A percentile compares a stretch with the other conserved stretches of the same genome.
Evolutionary conservation across 1,139 yeast genomes (phyloP).

Genomic region (Yamadazyma songkhlaensis): DNA sequence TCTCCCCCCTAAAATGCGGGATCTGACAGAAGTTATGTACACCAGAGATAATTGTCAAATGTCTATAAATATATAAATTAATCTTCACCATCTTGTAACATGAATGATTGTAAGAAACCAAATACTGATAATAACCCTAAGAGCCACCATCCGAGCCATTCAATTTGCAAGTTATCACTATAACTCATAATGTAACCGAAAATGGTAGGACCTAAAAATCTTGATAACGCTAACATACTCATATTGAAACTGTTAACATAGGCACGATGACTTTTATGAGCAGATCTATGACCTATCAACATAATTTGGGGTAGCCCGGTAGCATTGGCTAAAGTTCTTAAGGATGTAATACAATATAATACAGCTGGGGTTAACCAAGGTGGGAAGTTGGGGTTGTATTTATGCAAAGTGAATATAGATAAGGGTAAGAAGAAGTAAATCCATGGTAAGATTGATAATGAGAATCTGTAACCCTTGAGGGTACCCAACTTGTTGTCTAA

Average conservation of each 20-base stretch:
- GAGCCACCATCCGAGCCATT: conserved; percentile 53
- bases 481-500: conserved; percentile 51
- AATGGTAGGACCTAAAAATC: conserved; percentile 55
- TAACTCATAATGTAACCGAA: conserved; percentile 58
- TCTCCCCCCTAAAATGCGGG: neutral
- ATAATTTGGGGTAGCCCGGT: conserved; percentile 14
- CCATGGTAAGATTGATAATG: conserved; percentile 43
- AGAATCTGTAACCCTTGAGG: conserved; percentile 40
- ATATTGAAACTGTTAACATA: conserved; percentile 48
- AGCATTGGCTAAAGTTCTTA: conserved; percentile 35
- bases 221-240: conserved; percentile 50
- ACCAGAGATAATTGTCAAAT: neutral
- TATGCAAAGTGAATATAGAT: conserved; percentile 39
- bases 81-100: conserved; percentile 21
- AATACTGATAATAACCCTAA: conserved; percentile 34
- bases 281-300: conserved; percentile 45
- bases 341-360: conserved; percentile 21
- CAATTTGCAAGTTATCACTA: conserved; percentile 37
- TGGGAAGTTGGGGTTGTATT: conserved; percentile 24
- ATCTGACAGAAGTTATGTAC: too few relatives aligned
- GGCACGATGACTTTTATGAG: conserved; percentile 48
- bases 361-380: conserved; percentile 22
- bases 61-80: conserved; percentile 3
- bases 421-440: conserved; percentile 52
- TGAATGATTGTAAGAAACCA: conserved; percentile 29